Conservation (phyloP, 495 filamentous ascomycete species). For the Penicillium steckii region DNA sequence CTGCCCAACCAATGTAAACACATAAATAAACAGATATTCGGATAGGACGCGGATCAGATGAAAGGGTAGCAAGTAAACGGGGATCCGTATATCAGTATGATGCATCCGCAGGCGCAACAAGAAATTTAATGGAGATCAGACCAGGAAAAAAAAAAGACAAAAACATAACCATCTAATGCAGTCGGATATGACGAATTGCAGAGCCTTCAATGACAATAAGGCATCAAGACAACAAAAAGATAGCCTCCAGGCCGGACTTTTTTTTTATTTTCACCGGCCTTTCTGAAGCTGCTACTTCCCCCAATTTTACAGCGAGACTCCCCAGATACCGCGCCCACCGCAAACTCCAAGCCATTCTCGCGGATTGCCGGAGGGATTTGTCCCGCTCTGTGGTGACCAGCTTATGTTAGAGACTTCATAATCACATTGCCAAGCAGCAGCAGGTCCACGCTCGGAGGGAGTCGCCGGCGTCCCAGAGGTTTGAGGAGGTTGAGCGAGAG, state of each 20-base stretch:
- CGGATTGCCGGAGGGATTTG: conserved; percentile 60
- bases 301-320: conserved; percentile 62
- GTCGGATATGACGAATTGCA: background rate
- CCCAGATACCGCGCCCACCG: conserved; percentile 89
- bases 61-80: background rate
- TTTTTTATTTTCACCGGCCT: background rate
- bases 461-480: conserved; percentile 35
- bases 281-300: background rate
- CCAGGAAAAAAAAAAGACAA: background rate
- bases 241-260: background rate
- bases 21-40: background rate
- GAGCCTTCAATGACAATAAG: conserved; percentile 5
- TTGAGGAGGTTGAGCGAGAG: conserved; percentile 30
- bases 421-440: conserved; percentile 89
- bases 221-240: background rate
- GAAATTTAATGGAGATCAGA: conserved; percentile 10
- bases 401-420: conserved; percentile 94
- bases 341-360: conserved; percentile 94
- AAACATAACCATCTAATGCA: conserved; percentile 24
- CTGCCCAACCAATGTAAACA: background rate
- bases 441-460: conserved; percentile 59
- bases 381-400: conserved; percentile 81
- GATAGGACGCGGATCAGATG: background rate
- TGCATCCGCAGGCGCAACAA: conserved; percentile 8
- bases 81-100: conserved; percentile 5